Percentiles rank a stretch among this genome's conserved stretches.
Evolutionary conservation across 179 eudicot species (phyloP).

Genomic region (Pouteria campechiana): DNA sequence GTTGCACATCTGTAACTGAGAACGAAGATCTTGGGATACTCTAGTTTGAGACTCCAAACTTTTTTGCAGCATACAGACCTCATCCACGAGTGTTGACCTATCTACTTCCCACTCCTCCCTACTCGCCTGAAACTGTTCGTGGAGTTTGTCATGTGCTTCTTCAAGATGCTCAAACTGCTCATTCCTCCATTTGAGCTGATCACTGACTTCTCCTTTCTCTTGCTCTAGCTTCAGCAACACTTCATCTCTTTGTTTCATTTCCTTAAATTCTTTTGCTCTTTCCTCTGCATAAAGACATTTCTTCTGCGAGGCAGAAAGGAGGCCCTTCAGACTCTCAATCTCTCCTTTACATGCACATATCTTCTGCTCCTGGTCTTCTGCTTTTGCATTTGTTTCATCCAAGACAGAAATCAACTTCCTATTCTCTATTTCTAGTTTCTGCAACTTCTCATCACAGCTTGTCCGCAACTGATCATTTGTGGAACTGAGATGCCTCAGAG

Average conservation of each 20-base stretch:
- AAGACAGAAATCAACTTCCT: slow-evolving; percentile 36
- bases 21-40: slow-evolving; percentile 28
- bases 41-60: slow-evolving; percentile 33
- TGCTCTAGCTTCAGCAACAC: slow-evolving; percentile 38
- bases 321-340: slow-evolving; percentile 32
- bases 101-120: slow-evolving; percentile 63
- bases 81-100: slow-evolving; percentile 48
- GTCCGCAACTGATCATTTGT: slow-evolving; percentile 47
- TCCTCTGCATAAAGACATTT: slow-evolving; percentile 30
- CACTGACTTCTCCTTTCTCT: slow-evolving; percentile 36
- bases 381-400: slow-evolving; percentile 49
- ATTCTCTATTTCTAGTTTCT: slow-evolving; percentile 52
- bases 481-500: slow-evolving; percentile 36
- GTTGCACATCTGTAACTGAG: slow-evolving; percentile 39
- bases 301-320: slow-evolving; percentile 34
- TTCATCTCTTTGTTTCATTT: slow-evolving; percentile 28
- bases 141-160: slow-evolving; percentile 74
- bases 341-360: slow-evolving; percentile 34
- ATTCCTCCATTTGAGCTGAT: slow-evolving; percentile 79
- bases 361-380: slow-evolving; percentile 31
- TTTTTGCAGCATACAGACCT: slow-evolving; percentile 35
- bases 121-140: slow-evolving; percentile 18
- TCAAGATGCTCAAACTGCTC: slow-evolving; percentile 71
- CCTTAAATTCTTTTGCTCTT: slow-evolving; percentile 24
- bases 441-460: slow-evolving; percentile 44